These are phyloP conservation scores for Ilex paraguariensis DNA, from an alignment of 305 asterid genomes.

Conservation along the genomic window DNA sequence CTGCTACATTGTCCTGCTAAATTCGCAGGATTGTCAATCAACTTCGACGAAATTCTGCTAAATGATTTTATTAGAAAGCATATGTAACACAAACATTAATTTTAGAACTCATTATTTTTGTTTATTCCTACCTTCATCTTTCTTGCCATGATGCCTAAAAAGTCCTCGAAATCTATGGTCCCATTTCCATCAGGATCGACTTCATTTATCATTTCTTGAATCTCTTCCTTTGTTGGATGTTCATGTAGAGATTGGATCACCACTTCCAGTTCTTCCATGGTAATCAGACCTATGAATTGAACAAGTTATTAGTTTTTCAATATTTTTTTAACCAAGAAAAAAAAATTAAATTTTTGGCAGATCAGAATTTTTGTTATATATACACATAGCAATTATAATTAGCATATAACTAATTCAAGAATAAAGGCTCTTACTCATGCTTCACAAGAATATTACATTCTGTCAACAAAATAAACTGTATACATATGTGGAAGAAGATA, in stretches of 20 bases:
- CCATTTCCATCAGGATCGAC: slow-evolving; percentile 67
- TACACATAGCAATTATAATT: neutral
- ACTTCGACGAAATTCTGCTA: neutral
- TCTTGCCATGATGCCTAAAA: slow-evolving; percentile 50
- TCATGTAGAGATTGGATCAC: slow-evolving; percentile 54
- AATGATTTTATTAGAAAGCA: no score
- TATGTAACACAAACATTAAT: neutral
- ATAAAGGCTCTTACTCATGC: no score
- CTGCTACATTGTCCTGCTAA: slow-evolving; percentile 53
- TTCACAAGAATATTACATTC: neutral
- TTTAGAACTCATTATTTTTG: neutral
- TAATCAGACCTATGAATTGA: slow-evolving; percentile 45
- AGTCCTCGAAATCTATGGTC: slow-evolving; percentile 51
- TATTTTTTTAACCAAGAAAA: neutral
- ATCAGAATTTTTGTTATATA: neutral
- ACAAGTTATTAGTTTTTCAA: no score
- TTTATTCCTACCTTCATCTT: slow-evolving; percentile 44
- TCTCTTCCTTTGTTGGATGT: slow-evolving; percentile 61
- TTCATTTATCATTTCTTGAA: slow-evolving; percentile 62
- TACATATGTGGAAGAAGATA: neutral
- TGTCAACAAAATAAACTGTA: neutral
- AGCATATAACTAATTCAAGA: neutral
- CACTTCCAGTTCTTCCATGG: slow-evolving; percentile 52
- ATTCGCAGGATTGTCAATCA: neutral
- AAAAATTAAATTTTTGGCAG: neutral